phyloP scores from a whole-genome alignment of 169 alveolate genomes.

The Plasmodium malariae region DNA sequence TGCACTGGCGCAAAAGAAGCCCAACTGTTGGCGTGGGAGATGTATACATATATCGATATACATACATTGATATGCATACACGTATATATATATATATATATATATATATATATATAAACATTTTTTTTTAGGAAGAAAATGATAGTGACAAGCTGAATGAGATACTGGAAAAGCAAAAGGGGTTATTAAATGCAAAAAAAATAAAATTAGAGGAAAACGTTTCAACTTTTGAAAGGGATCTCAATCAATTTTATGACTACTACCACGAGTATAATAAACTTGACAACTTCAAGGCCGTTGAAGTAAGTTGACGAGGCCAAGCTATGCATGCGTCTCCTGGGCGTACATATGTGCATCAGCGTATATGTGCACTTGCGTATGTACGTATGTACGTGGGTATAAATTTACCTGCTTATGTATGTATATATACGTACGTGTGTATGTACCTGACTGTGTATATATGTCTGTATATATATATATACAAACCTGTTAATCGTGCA shows the following conservation, averaged over 20 bases:
- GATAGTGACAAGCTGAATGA: conserved; percentile 49
- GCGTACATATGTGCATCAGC: not conserved
- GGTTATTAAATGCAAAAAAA: conserved; percentile 15
- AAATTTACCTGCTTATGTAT: not conserved
- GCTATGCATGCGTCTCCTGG: not conserved
- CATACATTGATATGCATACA: too few species aligned
- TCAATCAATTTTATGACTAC: conserved; percentile 45
- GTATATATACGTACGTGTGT: not conserved
- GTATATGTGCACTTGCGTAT: not conserved
- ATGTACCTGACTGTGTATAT: not conserved
- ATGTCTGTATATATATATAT: too few species aligned
- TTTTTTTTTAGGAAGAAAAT: conserved; percentile 34
- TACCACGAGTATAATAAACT: conserved; percentile 63
- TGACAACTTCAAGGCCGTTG: conserved; percentile 51
- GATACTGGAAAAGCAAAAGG: conserved; percentile 50
- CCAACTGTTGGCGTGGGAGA: too few species aligned
- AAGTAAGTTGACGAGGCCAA: conserved; percentile 17
- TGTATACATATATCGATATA: too few species aligned
- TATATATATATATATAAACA: not conserved
- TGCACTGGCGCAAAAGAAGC: too few species aligned
- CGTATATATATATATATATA: not conserved
- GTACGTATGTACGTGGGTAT: not conserved
- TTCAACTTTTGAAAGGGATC: conserved; percentile 30
- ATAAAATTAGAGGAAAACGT: conserved; percentile 44
- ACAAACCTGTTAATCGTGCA: too few species aligned